phyloP scores from a whole-genome alignment of 1,139 yeast species.

The Scheffersomyces illinoinensis region DNA sequence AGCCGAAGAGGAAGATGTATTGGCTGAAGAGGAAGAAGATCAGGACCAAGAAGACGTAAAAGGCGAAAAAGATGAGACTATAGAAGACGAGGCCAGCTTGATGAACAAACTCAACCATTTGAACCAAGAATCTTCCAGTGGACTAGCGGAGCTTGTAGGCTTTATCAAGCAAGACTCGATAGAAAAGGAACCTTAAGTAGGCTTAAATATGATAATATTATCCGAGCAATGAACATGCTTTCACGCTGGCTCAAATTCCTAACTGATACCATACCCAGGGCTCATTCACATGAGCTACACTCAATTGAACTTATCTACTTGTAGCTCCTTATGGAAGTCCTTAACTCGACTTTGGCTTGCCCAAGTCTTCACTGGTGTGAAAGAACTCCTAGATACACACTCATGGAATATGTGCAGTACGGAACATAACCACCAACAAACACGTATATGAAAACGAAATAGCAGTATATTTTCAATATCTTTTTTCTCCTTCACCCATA shows the following conservation, averaged over 20 bases:
- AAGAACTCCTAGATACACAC: neutral
- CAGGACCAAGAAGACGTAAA: slow-evolving; percentile 13
- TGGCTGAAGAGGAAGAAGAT: slow-evolving; percentile 6
- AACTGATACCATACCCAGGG: neutral
- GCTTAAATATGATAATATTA: neutral
- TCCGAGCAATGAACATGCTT: slow-evolving; percentile 1
- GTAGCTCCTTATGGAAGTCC: too few relatives aligned
- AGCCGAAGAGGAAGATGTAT: slow-evolving; percentile 7
- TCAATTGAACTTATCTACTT: too few relatives aligned
- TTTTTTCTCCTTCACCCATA: neutral
- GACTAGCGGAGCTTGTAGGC: slow-evolving; percentile 44
- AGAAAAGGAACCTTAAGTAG: neutral
- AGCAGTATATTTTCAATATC: neutral
- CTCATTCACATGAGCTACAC: neutral
- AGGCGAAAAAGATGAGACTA: slow-evolving; percentile 11
- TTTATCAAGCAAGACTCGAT: slow-evolving; percentile 45
- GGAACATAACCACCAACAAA: neutral
- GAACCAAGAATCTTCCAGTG: slow-evolving; percentile 38
- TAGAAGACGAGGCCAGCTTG: slow-evolving; percentile 22
- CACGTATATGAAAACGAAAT: neutral
- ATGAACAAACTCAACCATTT: slow-evolving; percentile 35
- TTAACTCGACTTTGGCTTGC: too few relatives aligned
- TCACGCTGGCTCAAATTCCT: neutral
- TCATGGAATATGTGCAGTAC: slow-evolving; percentile 3
- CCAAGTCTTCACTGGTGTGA: too few relatives aligned